phyloP scores from a whole-genome alignment of 805 yeast genomes.

The Hanseniaspora jakobsenii region DNA sequence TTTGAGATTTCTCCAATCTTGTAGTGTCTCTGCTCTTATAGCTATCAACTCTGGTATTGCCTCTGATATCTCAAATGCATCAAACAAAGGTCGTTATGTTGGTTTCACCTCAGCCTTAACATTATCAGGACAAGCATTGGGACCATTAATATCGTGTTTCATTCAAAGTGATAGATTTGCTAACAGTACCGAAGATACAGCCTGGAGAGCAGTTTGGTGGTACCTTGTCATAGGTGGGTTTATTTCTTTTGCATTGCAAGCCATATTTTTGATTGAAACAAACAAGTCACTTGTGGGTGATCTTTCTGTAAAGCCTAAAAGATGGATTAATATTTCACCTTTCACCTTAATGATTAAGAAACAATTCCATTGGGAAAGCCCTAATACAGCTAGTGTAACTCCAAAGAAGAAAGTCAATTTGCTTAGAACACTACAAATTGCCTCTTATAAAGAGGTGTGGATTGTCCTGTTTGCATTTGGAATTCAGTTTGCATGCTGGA shows the following conservation, averaged over 20 bases:
- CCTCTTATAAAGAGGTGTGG: slow-evolving; percentile 36
- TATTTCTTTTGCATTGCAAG: slow-evolving; percentile 28
- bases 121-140: slow-evolving; percentile 65
- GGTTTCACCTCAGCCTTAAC: slow-evolving; percentile 56
- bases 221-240: slow-evolving; percentile 60
- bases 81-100: slow-evolving; percentile 57
- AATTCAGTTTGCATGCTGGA: slow-evolving; percentile 57
- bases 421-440: slow-evolving; percentile 17
- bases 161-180: slow-evolving; percentile 41
- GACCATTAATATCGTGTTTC: slow-evolving; percentile 57
- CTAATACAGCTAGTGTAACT: slow-evolving; percentile 26
- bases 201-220: slow-evolving; percentile 72
- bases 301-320: slow-evolving; percentile 47
- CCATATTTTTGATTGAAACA: slow-evolving; percentile 60
- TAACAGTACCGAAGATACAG: slow-evolving; percentile 32
- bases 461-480: slow-evolving; percentile 45
- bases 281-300: slow-evolving; percentile 61
- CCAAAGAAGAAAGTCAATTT: slow-evolving; percentile 18
- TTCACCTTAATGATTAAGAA: slow-evolving; percentile 33
- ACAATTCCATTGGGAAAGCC: slow-evolving; percentile 26
- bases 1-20: slow-evolving; percentile 61
- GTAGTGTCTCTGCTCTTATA: slow-evolving; percentile 63
- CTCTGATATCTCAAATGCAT: slow-evolving; percentile 58
- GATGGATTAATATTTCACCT: slow-evolving; percentile 34
- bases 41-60: slow-evolving; percentile 59